These are phyloP conservation scores for Phytophthora vignae DNA, from an alignment of 352 stramenopile genomes.

Conservation along the genomic window DNA sequence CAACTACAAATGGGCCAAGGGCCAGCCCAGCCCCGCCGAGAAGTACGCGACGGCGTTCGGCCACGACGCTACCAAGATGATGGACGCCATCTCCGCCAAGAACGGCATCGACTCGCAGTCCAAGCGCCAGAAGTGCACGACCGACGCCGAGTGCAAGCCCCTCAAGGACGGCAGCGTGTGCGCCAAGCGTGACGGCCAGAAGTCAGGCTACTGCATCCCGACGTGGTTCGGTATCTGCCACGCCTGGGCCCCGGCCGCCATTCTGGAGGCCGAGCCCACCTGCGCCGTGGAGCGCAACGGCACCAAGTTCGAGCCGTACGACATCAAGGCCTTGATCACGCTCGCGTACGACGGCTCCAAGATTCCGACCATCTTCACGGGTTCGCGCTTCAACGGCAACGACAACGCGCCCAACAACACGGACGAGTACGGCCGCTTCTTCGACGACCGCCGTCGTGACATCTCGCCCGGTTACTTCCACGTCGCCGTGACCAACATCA, in stretches of 20 bases:
- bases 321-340: conserved; percentile 69
- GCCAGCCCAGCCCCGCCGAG: conserved; percentile 47
- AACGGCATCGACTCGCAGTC: conserved; percentile 57
- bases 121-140: conserved; percentile 38
- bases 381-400: conserved; percentile 58
- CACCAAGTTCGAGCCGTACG: conserved; percentile 59
- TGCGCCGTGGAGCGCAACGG: conserved; percentile 62
- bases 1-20: conserved; percentile 60
- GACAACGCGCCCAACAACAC: conserved; percentile 50
- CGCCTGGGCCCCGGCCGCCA: conserved; percentile 62
- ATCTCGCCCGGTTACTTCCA: conserved; percentile 65
- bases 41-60: conserved; percentile 65
- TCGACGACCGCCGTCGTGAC: conserved; percentile 48
- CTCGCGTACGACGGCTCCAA: conserved; percentile 60
- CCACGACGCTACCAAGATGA: conserved; percentile 46
- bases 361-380: conserved; percentile 63
- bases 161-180: conserved; percentile 57
- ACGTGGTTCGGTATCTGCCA: conserved; percentile 74
- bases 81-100: conserved; percentile 55
- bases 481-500: conserved; percentile 60
- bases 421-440: conserved; percentile 60
- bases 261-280: conserved; percentile 55
- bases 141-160: conserved; percentile 37
- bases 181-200: conserved; percentile 40
- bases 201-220: conserved; percentile 54